Percentiles rank a stretch among this genome's conserved stretches.
These are phyloP conservation scores for Trichothecium sympodiale DNA, from an alignment of 2,329 filamentous ascomycete genomes.

Conservation along the genomic window DNA sequence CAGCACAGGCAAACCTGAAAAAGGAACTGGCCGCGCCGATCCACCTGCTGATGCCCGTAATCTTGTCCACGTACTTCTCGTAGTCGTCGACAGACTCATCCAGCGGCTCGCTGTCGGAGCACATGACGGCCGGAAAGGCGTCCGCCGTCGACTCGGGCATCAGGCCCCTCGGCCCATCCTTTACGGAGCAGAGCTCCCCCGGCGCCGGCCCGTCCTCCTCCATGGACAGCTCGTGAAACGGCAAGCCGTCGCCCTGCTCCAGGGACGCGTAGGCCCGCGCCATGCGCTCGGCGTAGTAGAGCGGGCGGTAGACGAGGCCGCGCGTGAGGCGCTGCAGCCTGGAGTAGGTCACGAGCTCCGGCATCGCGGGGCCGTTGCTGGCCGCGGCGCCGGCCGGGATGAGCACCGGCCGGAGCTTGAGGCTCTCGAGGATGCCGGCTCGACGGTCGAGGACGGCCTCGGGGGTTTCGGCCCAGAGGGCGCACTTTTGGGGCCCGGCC, in stretches of 20 bases:
- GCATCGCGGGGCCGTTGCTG: slow-evolving; percentile 24
- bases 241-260: slow-evolving; percentile 30
- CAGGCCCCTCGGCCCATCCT: slow-evolving; percentile 15
- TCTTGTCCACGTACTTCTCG: slow-evolving; percentile 17
- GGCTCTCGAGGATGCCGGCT: slow-evolving; percentile 23
- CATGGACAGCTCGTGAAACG: slow-evolving; percentile 24
- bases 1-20: slow-evolving; percentile 27
- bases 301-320: slow-evolving; percentile 32
- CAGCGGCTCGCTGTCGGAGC: slow-evolving; percentile 26
- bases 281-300: slow-evolving; percentile 27
- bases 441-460: slow-evolving; percentile 27
- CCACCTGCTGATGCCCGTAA: slow-evolving; percentile 25
- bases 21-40: slow-evolving; percentile 31
- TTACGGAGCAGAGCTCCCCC: slow-evolving; percentile 11
- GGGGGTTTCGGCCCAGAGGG: slow-evolving; percentile 26
- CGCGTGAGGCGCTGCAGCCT: slow-evolving; percentile 31
- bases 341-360: slow-evolving; percentile 38
- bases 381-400: slow-evolving; percentile 17
- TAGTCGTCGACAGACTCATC: slow-evolving; percentile 22
- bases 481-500: slow-evolving; percentile 36
- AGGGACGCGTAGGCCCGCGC: slow-evolving; percentile 31
- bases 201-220: slow-evolving; percentile 2
- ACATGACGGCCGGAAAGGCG: slow-evolving; percentile 33
- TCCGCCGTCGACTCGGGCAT: slow-evolving; percentile 20
- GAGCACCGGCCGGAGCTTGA: slow-evolving; percentile 33